Base-by-base conservation (phyloP, 352 stramenopile species). In the Globisporangium apiculatum region DNA sequence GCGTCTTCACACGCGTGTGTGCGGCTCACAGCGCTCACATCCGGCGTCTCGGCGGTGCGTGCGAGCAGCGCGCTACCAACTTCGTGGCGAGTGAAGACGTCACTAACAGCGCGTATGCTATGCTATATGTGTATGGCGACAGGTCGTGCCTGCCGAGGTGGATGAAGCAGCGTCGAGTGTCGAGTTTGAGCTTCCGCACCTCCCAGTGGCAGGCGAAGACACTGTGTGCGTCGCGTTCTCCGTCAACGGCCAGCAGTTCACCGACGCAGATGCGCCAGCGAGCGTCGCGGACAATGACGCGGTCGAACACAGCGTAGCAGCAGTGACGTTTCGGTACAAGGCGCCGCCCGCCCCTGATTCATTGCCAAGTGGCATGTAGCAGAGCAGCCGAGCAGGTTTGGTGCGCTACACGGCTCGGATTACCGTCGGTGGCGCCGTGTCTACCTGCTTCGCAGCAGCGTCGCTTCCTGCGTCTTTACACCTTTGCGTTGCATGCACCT, bases 1-100 rank as follows among this genome's bases (percentile, higher is more conserved):
- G 48, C 8, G 35, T 65, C 53, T 9, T 5, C 50, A 2, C 35
- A 47, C 36, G n/a, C 58, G 6, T 64, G 60, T 18, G 64, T 73
- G 42, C 58, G 54, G 6, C 50, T 76, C 6, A 72, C 50, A 24
- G 60, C 57, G 4, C 35, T 41, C 12, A 57, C 53, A 1, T 62
- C 58, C 11, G 68, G 58, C 12, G 36, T 73, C 9, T 68, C 62
- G 4, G 55, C 55, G 62, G 64, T 72, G 48, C 37, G 63, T 59
- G n/a, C 9, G 41, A n/a, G 45, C 12, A 31, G 24, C 2, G 24
- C 24, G 24, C 24, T 1, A 31, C 24, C 24, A 31, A 31, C 24
- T 31, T 1, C 24, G 24, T 3, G 24, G 24, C 24, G 2, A 31
- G 24, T 31, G 24, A 31, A 31, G 24, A 3, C 24, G 24, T 31